Evolutionary conservation across 2,329 filamentous ascomycete species (phyloP).

Genomic region (Stagonosporopsis tanaceti): DNA sequence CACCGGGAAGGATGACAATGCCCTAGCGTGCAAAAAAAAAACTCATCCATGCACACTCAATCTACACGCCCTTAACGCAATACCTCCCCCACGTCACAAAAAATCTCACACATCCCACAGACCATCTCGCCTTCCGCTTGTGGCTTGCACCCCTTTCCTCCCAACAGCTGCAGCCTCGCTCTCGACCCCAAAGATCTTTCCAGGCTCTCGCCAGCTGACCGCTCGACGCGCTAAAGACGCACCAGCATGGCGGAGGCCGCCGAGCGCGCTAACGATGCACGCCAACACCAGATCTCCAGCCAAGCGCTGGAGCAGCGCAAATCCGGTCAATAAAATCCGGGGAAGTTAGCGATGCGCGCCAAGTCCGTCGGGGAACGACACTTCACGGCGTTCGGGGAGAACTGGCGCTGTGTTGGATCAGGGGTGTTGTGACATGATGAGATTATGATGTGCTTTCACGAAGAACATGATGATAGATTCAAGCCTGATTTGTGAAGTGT

Average conservation of each 20-base stretch:
- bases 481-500: not conserved
- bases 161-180: slow-evolving; percentile 9
- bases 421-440: not conserved
- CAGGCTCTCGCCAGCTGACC: not conserved
- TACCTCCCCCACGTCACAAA: not conserved
- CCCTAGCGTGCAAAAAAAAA: not conserved
- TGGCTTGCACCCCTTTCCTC: not conserved
- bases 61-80: slow-evolving; percentile 8
- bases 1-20: not conserved
- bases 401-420: not conserved
- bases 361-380: slow-evolving; percentile 21
- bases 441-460: not conserved
- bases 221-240: not conserved
- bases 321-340: slow-evolving; percentile 20
- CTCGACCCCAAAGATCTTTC: slow-evolving; percentile 13
- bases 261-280: slow-evolving; percentile 15
- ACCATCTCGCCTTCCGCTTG: not conserved
- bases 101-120: not conserved
- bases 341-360: slow-evolving; percentile 12
- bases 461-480: not conserved
- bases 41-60: not conserved
- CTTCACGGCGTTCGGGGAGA: slow-evolving; percentile 1
- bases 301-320: slow-evolving; percentile 7
- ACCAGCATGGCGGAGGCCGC: slow-evolving; percentile 8
- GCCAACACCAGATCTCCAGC: slow-evolving; percentile 11